phyloP scores from a whole-genome alignment of 768 basidiomycete species.

The Gloeostereum incarnatum region DNA sequence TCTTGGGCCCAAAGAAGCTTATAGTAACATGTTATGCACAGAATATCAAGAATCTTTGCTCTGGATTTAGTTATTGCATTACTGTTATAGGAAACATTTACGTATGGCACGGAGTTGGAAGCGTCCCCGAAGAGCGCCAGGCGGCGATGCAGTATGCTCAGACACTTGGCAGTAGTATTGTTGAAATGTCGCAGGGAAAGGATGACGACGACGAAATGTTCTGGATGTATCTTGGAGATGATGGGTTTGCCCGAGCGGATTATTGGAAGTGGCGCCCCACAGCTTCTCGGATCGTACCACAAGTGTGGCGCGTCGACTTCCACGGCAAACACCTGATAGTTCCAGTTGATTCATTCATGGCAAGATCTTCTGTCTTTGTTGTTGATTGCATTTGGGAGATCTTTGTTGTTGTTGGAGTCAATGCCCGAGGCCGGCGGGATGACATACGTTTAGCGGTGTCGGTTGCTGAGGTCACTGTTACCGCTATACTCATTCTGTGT shows the following conservation, averaged over 20 bases:
- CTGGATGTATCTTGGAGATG: slow-evolving; percentile 79
- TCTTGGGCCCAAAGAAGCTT: not conserved
- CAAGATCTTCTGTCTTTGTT: slow-evolving; percentile 39
- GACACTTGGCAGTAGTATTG: slow-evolving; percentile 29
- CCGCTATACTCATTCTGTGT: not conserved
- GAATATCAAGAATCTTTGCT: slow-evolving; percentile 65
- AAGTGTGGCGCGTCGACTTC: slow-evolving; percentile 53
- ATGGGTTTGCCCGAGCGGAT: slow-evolving; percentile 67
- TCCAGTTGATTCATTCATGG: slow-evolving; percentile 6
- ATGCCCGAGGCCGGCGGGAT: slow-evolving; percentile 49
- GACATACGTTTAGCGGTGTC: slow-evolving; percentile 57
- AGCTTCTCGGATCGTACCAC: slow-evolving; percentile 31
- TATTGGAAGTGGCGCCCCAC: slow-evolving; percentile 71
- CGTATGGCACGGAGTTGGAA: slow-evolving; percentile 77
- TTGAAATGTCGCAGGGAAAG: slow-evolving; percentile 58
- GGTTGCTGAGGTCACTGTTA: slow-evolving; percentile 38
- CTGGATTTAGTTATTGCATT: slow-evolving; percentile 77
- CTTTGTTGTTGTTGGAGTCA: slow-evolving; percentile 62
- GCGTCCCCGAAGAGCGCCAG: slow-evolving; percentile 43
- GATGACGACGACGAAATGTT: slow-evolving; percentile 71
- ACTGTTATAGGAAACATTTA: slow-evolving; percentile 63
- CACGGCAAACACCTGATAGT: not conserved
- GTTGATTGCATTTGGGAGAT: slow-evolving; percentile 76
- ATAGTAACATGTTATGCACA: slow-evolving; percentile 15
- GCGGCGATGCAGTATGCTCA: slow-evolving; percentile 57